phyloP scores from a whole-genome alignment of 2,329 filamentous ascomycete genomes.

The Colletotrichum viniferum region DNA sequence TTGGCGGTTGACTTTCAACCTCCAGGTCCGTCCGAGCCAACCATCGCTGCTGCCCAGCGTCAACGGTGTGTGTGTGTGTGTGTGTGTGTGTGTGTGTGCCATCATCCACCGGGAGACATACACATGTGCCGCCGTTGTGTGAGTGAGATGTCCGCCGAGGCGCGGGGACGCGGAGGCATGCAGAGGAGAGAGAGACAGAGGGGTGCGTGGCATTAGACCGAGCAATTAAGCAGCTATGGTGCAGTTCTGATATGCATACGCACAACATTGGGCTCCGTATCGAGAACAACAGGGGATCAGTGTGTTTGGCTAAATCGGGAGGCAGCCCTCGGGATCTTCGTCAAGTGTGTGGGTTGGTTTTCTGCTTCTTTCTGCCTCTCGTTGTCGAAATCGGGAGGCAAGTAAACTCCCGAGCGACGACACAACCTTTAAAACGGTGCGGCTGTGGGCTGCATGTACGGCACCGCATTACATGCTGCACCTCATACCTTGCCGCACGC shows the following conservation, averaged over 20 bases:
- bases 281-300: not conserved
- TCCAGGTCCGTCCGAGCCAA: not conserved
- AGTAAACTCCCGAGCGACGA: not conserved
- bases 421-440: not conserved
- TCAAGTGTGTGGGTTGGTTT: not conserved
- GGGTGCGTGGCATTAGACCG: not conserved
- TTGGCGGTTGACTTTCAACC: not conserved
- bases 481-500: not conserved
- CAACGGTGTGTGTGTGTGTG: not conserved
- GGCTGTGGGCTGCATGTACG: not conserved
- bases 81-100: not conserved
- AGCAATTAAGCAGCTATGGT: not conserved
- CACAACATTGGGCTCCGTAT: not conserved
- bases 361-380: not conserved
- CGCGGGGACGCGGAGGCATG: not conserved
- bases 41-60: not conserved
- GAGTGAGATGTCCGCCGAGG: not conserved
- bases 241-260: not conserved
- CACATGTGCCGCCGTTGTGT: not conserved
- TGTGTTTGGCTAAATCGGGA: not conserved
- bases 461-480: not conserved
- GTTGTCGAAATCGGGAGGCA: not conserved
- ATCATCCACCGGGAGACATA: no score
- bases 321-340: not conserved
- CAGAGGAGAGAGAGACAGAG: not conserved